Conservation (phyloP, 202 grass and related monocot genomes). For the Tripidium arundinaceum region DNA sequence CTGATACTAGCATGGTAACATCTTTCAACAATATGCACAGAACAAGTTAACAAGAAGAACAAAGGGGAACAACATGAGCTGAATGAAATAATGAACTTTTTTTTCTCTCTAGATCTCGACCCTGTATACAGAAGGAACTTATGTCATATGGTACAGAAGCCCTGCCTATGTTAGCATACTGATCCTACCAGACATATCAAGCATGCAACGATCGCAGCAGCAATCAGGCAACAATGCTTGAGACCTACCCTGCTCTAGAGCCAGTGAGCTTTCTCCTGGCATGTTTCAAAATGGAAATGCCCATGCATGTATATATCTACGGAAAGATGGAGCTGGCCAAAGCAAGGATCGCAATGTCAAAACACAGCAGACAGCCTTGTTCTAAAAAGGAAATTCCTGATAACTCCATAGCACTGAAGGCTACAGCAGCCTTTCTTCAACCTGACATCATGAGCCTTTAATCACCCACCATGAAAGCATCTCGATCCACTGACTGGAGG, state of each 20-base stretch:
- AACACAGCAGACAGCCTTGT: constrained; percentile 22
- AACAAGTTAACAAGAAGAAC: constrained; percentile 4
- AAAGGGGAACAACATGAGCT: constrained; percentile 20
- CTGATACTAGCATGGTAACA: too few species aligned
- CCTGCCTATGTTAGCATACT: constrained; percentile 57
- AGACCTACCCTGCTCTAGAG: constrained; percentile 53
- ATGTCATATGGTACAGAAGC: constrained; percentile 62
- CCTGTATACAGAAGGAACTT: constrained; percentile 50
- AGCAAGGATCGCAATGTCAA: constrained; percentile 29
- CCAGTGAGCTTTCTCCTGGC: constrained; percentile 44
- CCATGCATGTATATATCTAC: constrained; percentile 40
- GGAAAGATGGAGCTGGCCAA: constrained; percentile 15
- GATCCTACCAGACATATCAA: constrained; percentile 50
- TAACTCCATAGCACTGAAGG: constrained; percentile 15
- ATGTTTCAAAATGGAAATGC: constrained; percentile 45
- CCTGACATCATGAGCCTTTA: not conserved
- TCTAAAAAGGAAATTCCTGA: constrained; percentile 2
- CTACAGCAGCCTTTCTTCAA: not conserved
- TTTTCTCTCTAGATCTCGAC: constrained; percentile 40
- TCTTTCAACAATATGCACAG: not conserved
- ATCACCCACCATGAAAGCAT: constrained; percentile 14
- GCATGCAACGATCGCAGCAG: constrained; percentile 45
- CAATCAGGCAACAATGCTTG: constrained; percentile 42
- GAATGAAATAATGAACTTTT: constrained; percentile 57
- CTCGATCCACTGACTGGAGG: not conserved